phyloP scores from a whole-genome alignment of 495 filamentous ascomycete genomes.

The Talaromyces stipitatus region DNA sequence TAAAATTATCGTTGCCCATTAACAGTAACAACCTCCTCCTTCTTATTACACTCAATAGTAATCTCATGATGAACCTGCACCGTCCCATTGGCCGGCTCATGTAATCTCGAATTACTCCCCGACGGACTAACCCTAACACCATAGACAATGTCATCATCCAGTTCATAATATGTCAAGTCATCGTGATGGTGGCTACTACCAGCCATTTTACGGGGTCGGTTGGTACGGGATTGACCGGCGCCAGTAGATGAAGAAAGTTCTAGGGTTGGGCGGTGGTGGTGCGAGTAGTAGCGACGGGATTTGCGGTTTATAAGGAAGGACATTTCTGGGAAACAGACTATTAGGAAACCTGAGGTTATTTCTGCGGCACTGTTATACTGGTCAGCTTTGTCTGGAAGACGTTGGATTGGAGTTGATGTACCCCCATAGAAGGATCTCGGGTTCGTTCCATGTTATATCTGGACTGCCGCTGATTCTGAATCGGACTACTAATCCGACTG shows the following conservation, averaged over 20 bases:
- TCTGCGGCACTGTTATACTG: constrained; percentile 2
- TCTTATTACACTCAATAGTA: constrained; percentile 3
- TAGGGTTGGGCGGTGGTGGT: background rate
- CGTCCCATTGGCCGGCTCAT: constrained; percentile 4
- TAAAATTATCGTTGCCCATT: background rate
- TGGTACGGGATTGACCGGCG: background rate
- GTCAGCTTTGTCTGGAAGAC: background rate
- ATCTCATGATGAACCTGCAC: constrained; percentile 8
- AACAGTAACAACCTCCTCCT: background rate
- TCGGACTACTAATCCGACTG: constrained; percentile 17
- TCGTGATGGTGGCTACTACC: background rate
- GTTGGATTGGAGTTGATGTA: background rate
- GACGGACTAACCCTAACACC: constrained; percentile 5
- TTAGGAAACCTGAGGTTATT: constrained; percentile 6
- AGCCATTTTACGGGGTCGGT: background rate
- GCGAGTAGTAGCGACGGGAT: background rate
- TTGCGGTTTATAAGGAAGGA: constrained; percentile 3
- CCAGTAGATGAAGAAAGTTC: background rate
- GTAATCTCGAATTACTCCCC: constrained; percentile 6
- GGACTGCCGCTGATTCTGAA: constrained; percentile 11
- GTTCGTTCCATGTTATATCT: constrained; percentile 18
- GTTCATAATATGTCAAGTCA: constrained; percentile 6
- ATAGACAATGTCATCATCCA: constrained; percentile 7
- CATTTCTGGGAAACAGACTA: constrained; percentile 9
- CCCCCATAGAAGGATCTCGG: constrained; percentile 18